phyloP scores from a whole-genome alignment of 23 red algal species.

The Gracilaria vermiculophylla region DNA sequence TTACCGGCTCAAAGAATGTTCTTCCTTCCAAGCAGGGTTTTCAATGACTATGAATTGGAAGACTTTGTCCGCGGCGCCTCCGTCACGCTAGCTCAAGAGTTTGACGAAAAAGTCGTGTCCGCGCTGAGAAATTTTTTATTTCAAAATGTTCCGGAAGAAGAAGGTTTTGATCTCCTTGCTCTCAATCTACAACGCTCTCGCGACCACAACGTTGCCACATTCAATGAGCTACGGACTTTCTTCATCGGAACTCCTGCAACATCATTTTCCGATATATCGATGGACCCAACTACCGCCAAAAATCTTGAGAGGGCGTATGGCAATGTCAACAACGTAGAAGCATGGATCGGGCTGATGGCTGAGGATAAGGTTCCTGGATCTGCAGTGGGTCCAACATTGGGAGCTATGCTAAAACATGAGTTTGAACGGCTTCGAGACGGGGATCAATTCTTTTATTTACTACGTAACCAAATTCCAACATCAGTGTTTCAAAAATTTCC shows the following conservation, averaged over 20 bases:
- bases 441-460: slow-evolving; percentile 72
- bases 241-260: slow-evolving; percentile 20
- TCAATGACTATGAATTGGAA: slow-evolving; percentile 30
- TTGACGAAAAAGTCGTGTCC: slow-evolving; percentile 28
- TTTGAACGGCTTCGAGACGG: slow-evolving; percentile 51
- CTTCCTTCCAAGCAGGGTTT: slow-evolving; percentile 8
- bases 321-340: slow-evolving; percentile 33
- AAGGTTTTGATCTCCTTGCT: slow-evolving; percentile 61
- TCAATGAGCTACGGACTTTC: slow-evolving; percentile 38
- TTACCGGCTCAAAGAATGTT: slow-evolving; percentile 23
- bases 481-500: background rate
- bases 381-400: slow-evolving; percentile 39
- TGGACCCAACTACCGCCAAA: background rate
- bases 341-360: slow-evolving; percentile 50
- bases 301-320: slow-evolving; percentile 42
- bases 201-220: slow-evolving; percentile 56
- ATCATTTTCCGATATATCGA: slow-evolving; percentile 33
- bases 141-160: slow-evolving; percentile 13
- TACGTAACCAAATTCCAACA: background rate
- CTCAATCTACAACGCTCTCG: slow-evolving; percentile 74
- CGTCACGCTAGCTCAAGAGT: slow-evolving; percentile 50
- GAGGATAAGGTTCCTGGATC: slow-evolving; percentile 52
- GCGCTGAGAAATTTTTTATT: slow-evolving; percentile 61
- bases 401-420: slow-evolving; percentile 17
- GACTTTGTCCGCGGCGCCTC: slow-evolving; percentile 30